A percentile compares a stretch with the other conserved stretches of the same genome.
Conservation (phyloP, 2,329 filamentous ascomycete genomes). For the Biscogniauxia sp. region DNA sequence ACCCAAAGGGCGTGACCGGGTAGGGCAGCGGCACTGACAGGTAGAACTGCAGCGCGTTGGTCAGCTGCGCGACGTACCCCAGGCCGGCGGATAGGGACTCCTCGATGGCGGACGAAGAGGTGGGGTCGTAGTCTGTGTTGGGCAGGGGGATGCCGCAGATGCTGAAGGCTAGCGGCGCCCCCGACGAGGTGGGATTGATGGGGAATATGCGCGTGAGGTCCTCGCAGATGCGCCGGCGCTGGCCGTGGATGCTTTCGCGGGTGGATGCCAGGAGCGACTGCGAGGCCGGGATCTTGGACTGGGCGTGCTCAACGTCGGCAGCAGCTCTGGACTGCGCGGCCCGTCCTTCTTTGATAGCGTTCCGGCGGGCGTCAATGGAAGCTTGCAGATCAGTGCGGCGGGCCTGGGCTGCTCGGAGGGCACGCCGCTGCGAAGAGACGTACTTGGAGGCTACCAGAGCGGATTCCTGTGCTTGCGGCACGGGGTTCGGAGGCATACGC, state of each 20-base stretch:
- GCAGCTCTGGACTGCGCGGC: constrained; percentile 57
- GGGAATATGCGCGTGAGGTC: constrained; percentile 78
- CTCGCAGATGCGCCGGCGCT: constrained; percentile 83
- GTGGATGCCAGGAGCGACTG: constrained; percentile 54
- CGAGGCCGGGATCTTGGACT: constrained; percentile 56
- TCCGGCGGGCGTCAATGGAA: constrained; percentile 63
- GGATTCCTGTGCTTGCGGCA: constrained; percentile 49
- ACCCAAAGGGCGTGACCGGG: constrained; percentile 69
- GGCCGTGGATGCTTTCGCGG: constrained; percentile 71
- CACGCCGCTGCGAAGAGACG: constrained; percentile 62
- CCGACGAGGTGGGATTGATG: constrained; percentile 62
- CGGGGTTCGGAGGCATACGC: constrained; percentile 39
- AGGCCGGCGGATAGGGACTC: constrained; percentile 77
- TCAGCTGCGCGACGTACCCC: constrained; percentile 74
- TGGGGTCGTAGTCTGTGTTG: constrained; percentile 70
- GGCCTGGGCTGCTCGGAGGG: constrained; percentile 59
- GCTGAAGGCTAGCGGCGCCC: constrained; percentile 71
- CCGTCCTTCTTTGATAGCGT: constrained; percentile 65
- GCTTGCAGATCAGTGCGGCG: constrained; percentile 65
- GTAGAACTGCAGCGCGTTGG: constrained; percentile 77
- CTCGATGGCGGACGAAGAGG: constrained; percentile 50
- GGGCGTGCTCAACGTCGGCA: constrained; percentile 60
- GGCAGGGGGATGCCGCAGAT: constrained; percentile 78
- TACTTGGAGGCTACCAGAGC: constrained; percentile 49
- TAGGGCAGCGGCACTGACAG: constrained; percentile 78